A percentile compares a stretch with the other conserved stretches of the same genome.
These are phyloP conservation scores for Cryoendolithus antarcticus DNA, from an alignment of 2,329 filamentous ascomycete genomes.

Conservation along the genomic window DNA sequence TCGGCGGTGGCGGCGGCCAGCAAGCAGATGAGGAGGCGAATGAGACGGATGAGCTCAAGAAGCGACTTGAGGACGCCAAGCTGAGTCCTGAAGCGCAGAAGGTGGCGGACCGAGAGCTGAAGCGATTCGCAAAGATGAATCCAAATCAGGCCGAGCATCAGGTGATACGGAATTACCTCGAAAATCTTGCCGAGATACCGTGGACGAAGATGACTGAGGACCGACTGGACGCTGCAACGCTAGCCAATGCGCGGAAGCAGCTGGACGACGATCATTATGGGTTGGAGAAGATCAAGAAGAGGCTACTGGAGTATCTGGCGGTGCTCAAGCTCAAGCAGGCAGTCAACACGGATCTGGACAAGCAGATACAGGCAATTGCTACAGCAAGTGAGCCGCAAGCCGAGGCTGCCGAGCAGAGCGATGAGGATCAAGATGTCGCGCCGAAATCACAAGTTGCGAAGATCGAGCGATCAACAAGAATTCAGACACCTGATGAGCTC, in stretches of 20 bases:
- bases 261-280: conserved; percentile 95
- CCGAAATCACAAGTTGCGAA: conserved; percentile 22
- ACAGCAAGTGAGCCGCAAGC: conserved; percentile 25
- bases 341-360: conserved; percentile 70
- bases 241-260: conserved; percentile 71
- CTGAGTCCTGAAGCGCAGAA: conserved; percentile 76
- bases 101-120: conserved; percentile 80
- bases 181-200: conserved; percentile 86
- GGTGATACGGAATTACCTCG: conserved; percentile 83
- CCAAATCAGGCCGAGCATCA: conserved; percentile 93
- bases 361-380: conserved; percentile 52
- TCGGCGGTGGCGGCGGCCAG: conserved; percentile 28
- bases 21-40: conserved; percentile 63
- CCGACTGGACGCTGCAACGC: conserved; percentile 66
- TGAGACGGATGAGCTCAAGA: conserved; percentile 83
- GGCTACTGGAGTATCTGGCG: conserved; percentile 85
- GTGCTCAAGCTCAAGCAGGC: conserved; percentile 92
- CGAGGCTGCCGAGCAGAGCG: conserved; percentile 29
- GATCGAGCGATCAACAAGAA: conserved; percentile 21
- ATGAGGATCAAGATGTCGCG: conserved; percentile 44
- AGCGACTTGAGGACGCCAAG: conserved; percentile 69
- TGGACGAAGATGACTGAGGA: conserved; percentile 81
- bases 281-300: conserved; percentile 92
- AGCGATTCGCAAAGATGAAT: conserved; percentile 85
- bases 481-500: conserved; percentile 46